phyloP scores from a whole-genome alignment of 768 basidiomycete genomes.

The Hemileccinum impolitum region DNA sequence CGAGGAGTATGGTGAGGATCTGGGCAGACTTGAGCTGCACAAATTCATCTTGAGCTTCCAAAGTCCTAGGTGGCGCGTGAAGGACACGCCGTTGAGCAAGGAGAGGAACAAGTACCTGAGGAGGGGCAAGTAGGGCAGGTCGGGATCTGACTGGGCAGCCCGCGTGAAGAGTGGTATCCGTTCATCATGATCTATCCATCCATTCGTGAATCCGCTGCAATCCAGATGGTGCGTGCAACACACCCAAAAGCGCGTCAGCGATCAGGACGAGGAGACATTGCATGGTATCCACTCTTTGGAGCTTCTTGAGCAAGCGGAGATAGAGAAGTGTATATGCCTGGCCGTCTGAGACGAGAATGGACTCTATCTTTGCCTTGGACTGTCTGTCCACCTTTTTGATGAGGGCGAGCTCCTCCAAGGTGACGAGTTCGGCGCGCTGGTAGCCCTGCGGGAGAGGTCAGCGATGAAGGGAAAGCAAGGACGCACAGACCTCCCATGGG shows the following conservation, averaged over 20 bases:
- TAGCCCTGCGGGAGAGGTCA: conserved; percentile 63
- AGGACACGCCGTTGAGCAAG: background rate
- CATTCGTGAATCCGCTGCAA: background rate
- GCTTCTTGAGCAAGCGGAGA: conserved; percentile 82
- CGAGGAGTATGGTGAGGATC: conserved; percentile 82
- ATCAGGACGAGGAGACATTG: conserved; percentile 84
- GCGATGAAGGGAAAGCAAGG: background rate
- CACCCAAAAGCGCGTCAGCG: conserved; percentile 83
- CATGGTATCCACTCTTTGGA: conserved; percentile 82
- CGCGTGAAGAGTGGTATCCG: conserved; percentile 73
- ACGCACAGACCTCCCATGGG: conserved; percentile 83
- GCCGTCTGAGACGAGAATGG: conserved; percentile 79
- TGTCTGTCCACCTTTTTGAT: conserved; percentile 91
- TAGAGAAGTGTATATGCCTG: conserved; percentile 83
- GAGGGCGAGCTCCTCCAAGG: conserved; percentile 78
- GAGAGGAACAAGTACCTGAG: conserved; percentile 49
- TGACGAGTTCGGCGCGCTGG: conserved; percentile 89
- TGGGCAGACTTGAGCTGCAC: conserved; percentile 89
- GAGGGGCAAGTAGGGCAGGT: conserved; percentile 78
- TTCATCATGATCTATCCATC: conserved; percentile 73
- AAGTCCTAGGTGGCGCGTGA: conserved; percentile 45
- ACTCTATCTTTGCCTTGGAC: conserved; percentile 67
- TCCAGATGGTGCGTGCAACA: conserved; percentile 18
- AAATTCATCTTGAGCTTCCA: conserved; percentile 90
- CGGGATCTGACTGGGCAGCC: conserved; percentile 62